Base-by-base conservation (phyloP, 345 rosid species). In the Diplotaxis tenuifolia region DNA sequence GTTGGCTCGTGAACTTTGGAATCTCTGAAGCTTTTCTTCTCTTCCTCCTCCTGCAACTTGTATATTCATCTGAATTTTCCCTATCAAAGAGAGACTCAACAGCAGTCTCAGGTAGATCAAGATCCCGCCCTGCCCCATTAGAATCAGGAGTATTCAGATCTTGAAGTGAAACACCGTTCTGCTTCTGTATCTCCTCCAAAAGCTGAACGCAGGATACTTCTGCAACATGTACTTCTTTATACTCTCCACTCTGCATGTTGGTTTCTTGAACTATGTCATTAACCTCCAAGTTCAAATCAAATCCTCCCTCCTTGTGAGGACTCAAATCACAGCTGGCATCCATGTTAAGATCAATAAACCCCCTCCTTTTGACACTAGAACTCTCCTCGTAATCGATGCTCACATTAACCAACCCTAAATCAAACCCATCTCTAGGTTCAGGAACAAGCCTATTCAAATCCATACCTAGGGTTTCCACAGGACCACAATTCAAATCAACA, bases 231-330 rank as follows among this genome's bases (percentile, higher is more conserved):
- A 79, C 87, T 56, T 85, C 89, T 71, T 80, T 82, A 61, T 73
- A 74, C 5, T 63, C 80, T 38, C 71, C 67, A 16, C 65, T 79
- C 62, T 27, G 60, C 68, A 63, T 75, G 62, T 59, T 74, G 34
- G 56, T 68, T 29, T 75, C 81, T 52, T 68, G 83, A 73, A 49
- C 73, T 32, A 5, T 12, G 32, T 57, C 12, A 53, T 53, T 85
- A 50, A 79, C 78, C 31, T 81, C 92, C 76, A 89, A 71, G 82
- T 95, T 95, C 84, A 91, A 86, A 90, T 91, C 97, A 79, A 95
- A 88, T 28, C 80, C 70, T 12, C 50, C 49, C 2, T 31, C 36
- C 36, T 31, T 31, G 9, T 31, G 38, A 0, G 38, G 38, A 32
- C 38, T 32, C 38, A 72, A 59, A 61, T 84, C 84, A 55, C 86